Evolutionary conservation across 139 green algal genomes (phyloP), one percentile per base, ranked within the genome.

Genomic region (Nannochloris sp.): DNA sequence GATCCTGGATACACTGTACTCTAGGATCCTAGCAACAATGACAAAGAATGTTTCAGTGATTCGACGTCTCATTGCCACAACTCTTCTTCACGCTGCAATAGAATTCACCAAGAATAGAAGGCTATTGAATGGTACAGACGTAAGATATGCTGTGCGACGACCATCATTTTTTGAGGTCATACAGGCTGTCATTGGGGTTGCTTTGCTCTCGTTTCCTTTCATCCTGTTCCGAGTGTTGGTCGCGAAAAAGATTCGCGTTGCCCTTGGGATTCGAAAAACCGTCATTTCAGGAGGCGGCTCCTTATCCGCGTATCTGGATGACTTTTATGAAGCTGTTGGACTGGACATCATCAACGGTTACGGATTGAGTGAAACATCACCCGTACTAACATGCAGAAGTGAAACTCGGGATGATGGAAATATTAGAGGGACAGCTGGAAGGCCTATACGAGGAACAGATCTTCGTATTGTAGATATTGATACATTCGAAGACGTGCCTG

Each of bases 311-410:
- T 82, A 95, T 68, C 70, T 97, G 40, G 91, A 97, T 64, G 74
- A 86, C 51, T 97, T 96, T 50, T 97, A 86, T 67, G 89, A 95
- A 61, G 57, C 74, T 16, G 54, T 93, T 3, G 90, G 80, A 0
- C 71, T 97, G 25, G 48, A 69, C 0, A 78, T 97, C 37, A 67
- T 97, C 44, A 97, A 96, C 60, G 91, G 91, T 44, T 97, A 87
- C 78, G 91, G 90, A 16, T 77, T 97, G 6, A 95, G 82, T 3
- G 90, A 97, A 76, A 95, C 87, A 0, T 88, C 78, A 1, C 91
- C 91, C 1, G 91, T 97, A 63, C 85, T 97, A 46, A 81, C 83
- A 8, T 94, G 83, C 68, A 76, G 91, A 21, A 48, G 43, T 9
- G 46, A 43, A 5, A 11, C 23, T 3, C 24, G 0, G 36, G 19